Evolutionary conservation across 1,284 basidiomycete genomes (phyloP), one percentile per base, ranked within the genome.

Genomic region (Phenoliferia sp.): DNA sequence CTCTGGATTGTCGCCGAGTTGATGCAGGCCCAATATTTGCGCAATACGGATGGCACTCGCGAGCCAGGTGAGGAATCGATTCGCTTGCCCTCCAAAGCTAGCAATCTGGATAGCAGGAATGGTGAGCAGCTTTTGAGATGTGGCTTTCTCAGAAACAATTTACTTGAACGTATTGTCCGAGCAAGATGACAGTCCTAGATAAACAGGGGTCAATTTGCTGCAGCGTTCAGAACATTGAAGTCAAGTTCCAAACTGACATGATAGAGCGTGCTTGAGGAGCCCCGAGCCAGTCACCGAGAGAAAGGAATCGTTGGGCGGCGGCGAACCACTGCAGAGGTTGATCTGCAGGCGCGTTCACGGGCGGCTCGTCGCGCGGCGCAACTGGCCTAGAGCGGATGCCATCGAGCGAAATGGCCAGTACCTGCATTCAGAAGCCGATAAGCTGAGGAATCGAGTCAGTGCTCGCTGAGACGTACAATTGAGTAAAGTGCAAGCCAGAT

Each of bases 401-500:
- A 36, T 68, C 69, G 44, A 70, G n/a, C 3, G 64, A 62, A 28
- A 70, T 55, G 2, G 65, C 36, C 55, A 65, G 61, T 26, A 69
- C 59, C 69, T 70, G 61, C 29, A 32, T 7, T 36, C 39, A 15
- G 15, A 34, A 57, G 15, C 3, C 1, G 2, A 22, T 57, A 15
- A 16, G 55, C 7, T 55, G 12, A 52, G 9, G 32, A 56, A 17
- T 56, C 26, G 17, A 34, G 26, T 1, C 3, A 36, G 3, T 7
- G 1, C 19, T 26, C 29, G 6, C 19, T 32, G 34, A 5, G 15
- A 36, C 66, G 26, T 19, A 73, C 66, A 64, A 73, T 69, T 29
- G 62, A 69, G 56, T 66, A 68, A 2, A 66, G 59, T 7, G 64
- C 64, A 5, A 71, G 60, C 71, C 71, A 74, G 35, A 74, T 61